Evolutionary conservation across 768 basidiomycete genomes (phyloP), one percentile per base, ranked within the genome.

Genomic region (Termitomyces sp.): DNA sequence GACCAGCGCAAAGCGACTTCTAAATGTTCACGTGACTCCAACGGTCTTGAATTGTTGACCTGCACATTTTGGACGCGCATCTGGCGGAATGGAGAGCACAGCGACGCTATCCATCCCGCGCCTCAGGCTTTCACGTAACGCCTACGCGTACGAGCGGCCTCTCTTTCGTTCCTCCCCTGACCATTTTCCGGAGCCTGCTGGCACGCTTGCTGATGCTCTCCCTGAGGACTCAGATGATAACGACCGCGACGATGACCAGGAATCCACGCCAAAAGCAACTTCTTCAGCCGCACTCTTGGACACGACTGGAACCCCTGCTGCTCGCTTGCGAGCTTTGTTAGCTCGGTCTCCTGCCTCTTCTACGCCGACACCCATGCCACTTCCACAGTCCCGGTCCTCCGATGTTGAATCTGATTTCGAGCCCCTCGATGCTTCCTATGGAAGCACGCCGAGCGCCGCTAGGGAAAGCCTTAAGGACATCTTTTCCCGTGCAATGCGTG

Each of bases 401-500:
- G 80, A 82, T 52, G 67, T 77, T 10, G 84, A 85, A 42, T 84
- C 83, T 19, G 84, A 86, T 65, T 84, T 82, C 59, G 84, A 86
- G 51, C 72, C 75, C 17, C 78, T 76, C 11, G 73, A 76, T 31
- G 69, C 70, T 32, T 72, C 65, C 2, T 63, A 31, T 50, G 23
- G 69, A 49, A 68, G 66, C 35, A 69, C 72, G 9, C 77, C 78
- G 29, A 85, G 81, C 54, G 63, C 80, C 50, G 80, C 82, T 17
- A 80, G 80, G 46, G 81, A 83, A 61, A 85, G 77, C 66, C 65
- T 90, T 45, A 86, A 77, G 65, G 78, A 82, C 56, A 74, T 91
- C 31, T 89, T 91, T 65, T 81, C 82, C n/a, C 78, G 77, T 54
- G 86, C 84, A 2, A 72, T 84, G 46, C 82, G 84, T 38, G 84